Conservation (phyloP, 1,139 yeast genomes). For the Komagataea norvegica region DNA sequence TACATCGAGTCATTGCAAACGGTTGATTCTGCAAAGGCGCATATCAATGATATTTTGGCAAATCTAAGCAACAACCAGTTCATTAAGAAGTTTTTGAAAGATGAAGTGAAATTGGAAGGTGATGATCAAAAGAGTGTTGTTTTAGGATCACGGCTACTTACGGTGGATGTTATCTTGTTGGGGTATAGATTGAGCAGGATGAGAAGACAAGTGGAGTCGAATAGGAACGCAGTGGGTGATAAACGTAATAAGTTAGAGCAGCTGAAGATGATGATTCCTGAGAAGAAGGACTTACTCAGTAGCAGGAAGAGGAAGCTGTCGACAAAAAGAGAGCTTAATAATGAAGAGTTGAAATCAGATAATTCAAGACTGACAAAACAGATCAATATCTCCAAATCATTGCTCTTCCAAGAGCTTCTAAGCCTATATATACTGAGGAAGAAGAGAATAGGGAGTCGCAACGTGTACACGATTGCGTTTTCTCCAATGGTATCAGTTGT, state of each 20-base stretch:
- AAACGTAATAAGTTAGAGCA: not conserved
- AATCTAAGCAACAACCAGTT: constrained; percentile 1
- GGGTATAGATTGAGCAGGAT: constrained; percentile 1
- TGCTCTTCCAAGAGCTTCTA: constrained; percentile 24
- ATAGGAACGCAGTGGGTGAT: not conserved
- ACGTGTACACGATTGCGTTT: constrained; percentile 19
- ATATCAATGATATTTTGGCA: constrained; percentile 16
- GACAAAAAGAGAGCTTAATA: not conserved
- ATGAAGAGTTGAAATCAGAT: constrained; percentile 8
- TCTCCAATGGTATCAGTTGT: constrained; percentile 20
- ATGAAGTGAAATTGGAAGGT: constrained; percentile 8
- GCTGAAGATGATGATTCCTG: not conserved
- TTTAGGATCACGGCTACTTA: constrained; percentile 6
- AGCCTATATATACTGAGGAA: constrained; percentile 18
- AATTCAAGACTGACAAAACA: constrained; percentile 18
- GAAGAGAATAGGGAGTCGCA: constrained; percentile 14
- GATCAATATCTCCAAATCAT: constrained; percentile 19
- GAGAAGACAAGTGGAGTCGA: constrained; percentile 1
- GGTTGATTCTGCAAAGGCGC: constrained; percentile 9
- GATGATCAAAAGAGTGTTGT: constrained; percentile 9
- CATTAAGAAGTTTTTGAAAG: constrained; percentile 15
- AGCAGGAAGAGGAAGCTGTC: not conserved
- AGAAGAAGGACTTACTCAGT: not conserved
- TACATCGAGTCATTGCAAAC: constrained; percentile 15
- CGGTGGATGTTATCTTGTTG: constrained; percentile 5